Conservation (phyloP, 2,329 filamentous ascomycete species). For the Simplicillium aogashimaense region DNA sequence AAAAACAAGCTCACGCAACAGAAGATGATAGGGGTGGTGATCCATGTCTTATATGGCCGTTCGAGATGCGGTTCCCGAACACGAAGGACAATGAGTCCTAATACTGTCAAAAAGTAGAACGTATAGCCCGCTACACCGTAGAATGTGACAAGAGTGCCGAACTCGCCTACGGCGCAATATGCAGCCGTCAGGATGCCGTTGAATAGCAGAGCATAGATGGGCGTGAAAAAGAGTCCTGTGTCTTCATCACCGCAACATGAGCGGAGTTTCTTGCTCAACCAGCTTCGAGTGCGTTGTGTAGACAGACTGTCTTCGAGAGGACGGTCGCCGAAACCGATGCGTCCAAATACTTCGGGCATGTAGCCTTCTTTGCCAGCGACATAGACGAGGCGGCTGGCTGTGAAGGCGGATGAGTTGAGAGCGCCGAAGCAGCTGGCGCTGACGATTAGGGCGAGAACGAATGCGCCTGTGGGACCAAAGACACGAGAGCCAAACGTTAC, state of each 20-base stretch:
- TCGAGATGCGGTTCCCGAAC: slow-evolving; percentile 82
- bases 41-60: slow-evolving; percentile 91
- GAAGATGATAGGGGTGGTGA: slow-evolving; percentile 92
- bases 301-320: slow-evolving; percentile 27
- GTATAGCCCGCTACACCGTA: slow-evolving; percentile 96
- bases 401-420: slow-evolving; percentile 90
- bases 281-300: slow-evolving; percentile 39
- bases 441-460: slow-evolving; percentile 82
- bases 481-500: slow-evolving; percentile 87
- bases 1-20: slow-evolving; percentile 95
- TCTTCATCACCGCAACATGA: slow-evolving; percentile 65
- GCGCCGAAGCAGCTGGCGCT: slow-evolving; percentile 89
- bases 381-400: slow-evolving; percentile 83
- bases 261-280: slow-evolving; percentile 48
- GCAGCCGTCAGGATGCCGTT: slow-evolving; percentile 64
- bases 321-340: slow-evolving; percentile 56
- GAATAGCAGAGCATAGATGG: slow-evolving; percentile 81
- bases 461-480: slow-evolving; percentile 72
- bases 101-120: slow-evolving; percentile 93
- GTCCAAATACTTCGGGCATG: slow-evolving; percentile 73
- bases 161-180: slow-evolving; percentile 84
- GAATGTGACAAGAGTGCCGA: slow-evolving; percentile 85
- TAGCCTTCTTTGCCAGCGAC: slow-evolving; percentile 93
- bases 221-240: slow-evolving; percentile 79
- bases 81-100: slow-evolving; percentile 83